Evolutionary conservation across 768 basidiomycete genomes (phyloP).

Genomic region (Tephrocybe sp.): DNA sequence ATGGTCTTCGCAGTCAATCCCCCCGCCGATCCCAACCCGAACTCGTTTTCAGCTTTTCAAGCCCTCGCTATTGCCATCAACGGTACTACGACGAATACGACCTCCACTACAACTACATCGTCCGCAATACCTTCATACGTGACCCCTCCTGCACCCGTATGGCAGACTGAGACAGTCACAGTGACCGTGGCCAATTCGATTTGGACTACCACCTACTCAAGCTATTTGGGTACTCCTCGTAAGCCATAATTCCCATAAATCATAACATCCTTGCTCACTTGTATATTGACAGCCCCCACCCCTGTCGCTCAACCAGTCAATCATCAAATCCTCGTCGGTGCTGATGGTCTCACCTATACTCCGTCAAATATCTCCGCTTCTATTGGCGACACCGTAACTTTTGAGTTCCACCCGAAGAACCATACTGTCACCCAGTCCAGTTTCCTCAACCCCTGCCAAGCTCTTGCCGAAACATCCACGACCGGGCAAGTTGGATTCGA

Average conservation of each 20-base stretch:
- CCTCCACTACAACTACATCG: conserved; percentile 11
- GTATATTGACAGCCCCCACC: conserved; percentile 10
- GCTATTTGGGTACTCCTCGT: conserved; percentile 36
- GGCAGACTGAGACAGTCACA: conserved; percentile 40
- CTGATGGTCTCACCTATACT: conserved; percentile 33
- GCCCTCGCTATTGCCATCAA: conserved; percentile 41
- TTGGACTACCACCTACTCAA: conserved; percentile 41
- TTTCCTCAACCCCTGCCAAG: conserved; percentile 36
- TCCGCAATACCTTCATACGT: conserved; percentile 19
- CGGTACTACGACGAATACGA: conserved; percentile 22
- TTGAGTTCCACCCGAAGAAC: conserved; percentile 46
- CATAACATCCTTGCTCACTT: not conserved
- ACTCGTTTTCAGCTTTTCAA: conserved; percentile 52
- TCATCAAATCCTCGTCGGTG: conserved; percentile 40
- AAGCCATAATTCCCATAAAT: conserved; percentile 6
- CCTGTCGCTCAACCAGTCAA: conserved; percentile 24
- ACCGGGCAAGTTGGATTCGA: conserved; percentile 33
- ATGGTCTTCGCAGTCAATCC: conserved; percentile 74
- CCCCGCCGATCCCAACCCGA: conserved; percentile 31
- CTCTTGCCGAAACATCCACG: conserved; percentile 20
- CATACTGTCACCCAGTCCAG: conserved; percentile 46
- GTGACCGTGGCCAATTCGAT: conserved; percentile 31
- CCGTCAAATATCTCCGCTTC: conserved; percentile 40
- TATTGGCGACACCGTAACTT: conserved; percentile 43
- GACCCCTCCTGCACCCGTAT: conserved; percentile 33